Base-by-base conservation (phyloP, 2,329 filamentous ascomycete species). In the Pyrenophora tritici-repentis region DNA sequence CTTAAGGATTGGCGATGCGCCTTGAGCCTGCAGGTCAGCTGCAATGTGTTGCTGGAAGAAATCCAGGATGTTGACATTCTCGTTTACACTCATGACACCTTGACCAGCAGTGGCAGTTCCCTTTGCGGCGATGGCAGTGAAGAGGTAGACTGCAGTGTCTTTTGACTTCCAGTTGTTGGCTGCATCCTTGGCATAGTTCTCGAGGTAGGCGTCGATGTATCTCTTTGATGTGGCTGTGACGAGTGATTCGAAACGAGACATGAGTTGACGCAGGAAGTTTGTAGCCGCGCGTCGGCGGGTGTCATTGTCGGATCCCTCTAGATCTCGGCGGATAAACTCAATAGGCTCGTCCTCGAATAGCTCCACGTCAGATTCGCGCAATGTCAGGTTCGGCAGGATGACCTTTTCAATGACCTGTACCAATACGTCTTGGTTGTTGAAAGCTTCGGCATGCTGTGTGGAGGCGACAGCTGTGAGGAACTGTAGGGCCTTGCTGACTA, bases 281-380 rank as follows among this genome's bases (percentile, higher is more conserved):
- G 93, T 97, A 0, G 95, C 92, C 34, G 94, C 93, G 66, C 94
- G 84, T 61, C 94, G 83, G 67, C 94, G 83, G 1, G 94, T 99
- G 71, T 97, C 94, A 47, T 89, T 95, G 74, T 99, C 94, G 1
- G 94, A 97, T 6, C 94, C 94, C 73, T 99, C 94, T 40, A 99
- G 80, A 73, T 99, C 94, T 66, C 91, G 85, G 57, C 94, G 85
- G 68, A 99, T 99, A 71, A 96, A 99, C 74, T 99, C 94, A 60
- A 99, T 99, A 0, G 94, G 94, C 77, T 99, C 95, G 70, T 99
- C 95, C 71, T 99, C 94, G 64, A 99, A 97, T 61, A 96, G 83
- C 73, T 99, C 94, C 47, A 96, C 83, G 61, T 99, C 95, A 0
- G 92, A 94, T 67, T 97, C 94, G 60, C 95, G 86, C 53, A 99